A percentile compares a stretch with the other conserved stretches of the same genome.
phyloP scores from a whole-genome alignment of 2,329 filamentous ascomycete genomes.

The Alternaria metachromatica region DNA sequence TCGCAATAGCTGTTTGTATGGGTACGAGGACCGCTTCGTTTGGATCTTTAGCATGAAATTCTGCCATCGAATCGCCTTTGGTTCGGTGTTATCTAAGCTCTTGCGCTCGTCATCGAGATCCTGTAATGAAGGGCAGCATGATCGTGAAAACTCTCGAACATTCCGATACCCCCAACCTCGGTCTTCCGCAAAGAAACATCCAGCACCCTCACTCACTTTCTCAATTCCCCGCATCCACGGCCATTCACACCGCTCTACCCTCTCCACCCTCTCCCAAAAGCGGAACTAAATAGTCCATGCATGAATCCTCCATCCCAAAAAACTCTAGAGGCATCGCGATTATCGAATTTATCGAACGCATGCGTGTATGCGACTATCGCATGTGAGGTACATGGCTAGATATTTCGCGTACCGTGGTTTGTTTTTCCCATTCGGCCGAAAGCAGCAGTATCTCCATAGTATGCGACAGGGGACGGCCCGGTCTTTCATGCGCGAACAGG shows the following conservation, averaged over 20 bases:
- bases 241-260: neutral
- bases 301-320: neutral
- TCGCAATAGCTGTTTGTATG: neutral
- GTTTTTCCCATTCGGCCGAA: conserved; percentile 3
- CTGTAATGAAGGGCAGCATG: too few relatives aligned
- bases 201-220: neutral
- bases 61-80: neutral
- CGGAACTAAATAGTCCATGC: neutral
- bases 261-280: neutral
- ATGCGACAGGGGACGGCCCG: neutral
- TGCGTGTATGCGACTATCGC: neutral
- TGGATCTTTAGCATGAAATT: neutral
- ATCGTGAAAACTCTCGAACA: neutral
- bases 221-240: neutral
- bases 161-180: neutral
- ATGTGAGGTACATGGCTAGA: neutral
- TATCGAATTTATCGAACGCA: conserved; percentile 2
- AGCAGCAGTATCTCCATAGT: conserved; percentile 11
- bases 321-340: neutral
- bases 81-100: neutral
- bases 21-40: neutral
- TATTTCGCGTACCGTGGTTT: neutral
- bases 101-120: too few relatives aligned
- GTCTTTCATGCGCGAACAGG: neutral
- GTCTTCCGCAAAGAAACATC: neutral